Base-by-base conservation (phyloP, 2,329 filamentous ascomycete genomes). In the Pseudomassariella vexata region DNA sequence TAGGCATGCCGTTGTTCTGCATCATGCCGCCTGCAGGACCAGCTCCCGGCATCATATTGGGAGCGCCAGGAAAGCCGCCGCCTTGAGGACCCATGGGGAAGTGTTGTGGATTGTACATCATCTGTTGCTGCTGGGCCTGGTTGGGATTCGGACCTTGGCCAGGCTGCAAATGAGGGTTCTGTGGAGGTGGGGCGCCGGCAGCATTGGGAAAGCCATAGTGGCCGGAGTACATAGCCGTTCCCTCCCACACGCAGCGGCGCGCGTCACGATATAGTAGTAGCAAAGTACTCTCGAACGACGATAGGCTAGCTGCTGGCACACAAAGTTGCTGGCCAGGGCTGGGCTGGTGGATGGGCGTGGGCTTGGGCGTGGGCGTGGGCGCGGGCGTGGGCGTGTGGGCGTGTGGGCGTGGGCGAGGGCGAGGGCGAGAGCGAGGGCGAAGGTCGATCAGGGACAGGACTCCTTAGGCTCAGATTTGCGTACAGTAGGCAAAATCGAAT, bases 61-160 rank as follows among this genome's bases (percentile, higher is more conserved):
- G 65, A 42, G 62, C 66, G 28, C 64, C 65, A 30, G 62, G 62
- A 45, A 73, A 76, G 40, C 53, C 58, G 32, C 42, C 45, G 24
- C 51, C 41, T 50, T 74, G 71, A 35, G 63, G 58, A 33, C 58
- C 60, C 69, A 77, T 74, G 47, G 66, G 60, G 46, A 70, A 76
- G 57, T 73, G 72, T 52, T 74, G 70, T 36, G 65, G 61, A 52
- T 73, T 73, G 56, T 73, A 78, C 70, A 77, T 76, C 62, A 74
- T 69, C 42, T 49, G 50, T 19, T 32, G 34, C 36, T 43, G 39
- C 27, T 46, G 47, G 14, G 34, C 37, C 27, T 45, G 42, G 29
- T 39, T 35, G 29, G 25, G 30, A 49, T 49, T 49, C 36, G 47
- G 37, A 41, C 34, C 40, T 44, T 70, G 67, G 34, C 53, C 56